Evolutionary conservation across 495 filamentous ascomycete genomes (phyloP), one percentile per base, ranked within the genome.

Genomic region (Parathielavia hyrcaniae): DNA sequence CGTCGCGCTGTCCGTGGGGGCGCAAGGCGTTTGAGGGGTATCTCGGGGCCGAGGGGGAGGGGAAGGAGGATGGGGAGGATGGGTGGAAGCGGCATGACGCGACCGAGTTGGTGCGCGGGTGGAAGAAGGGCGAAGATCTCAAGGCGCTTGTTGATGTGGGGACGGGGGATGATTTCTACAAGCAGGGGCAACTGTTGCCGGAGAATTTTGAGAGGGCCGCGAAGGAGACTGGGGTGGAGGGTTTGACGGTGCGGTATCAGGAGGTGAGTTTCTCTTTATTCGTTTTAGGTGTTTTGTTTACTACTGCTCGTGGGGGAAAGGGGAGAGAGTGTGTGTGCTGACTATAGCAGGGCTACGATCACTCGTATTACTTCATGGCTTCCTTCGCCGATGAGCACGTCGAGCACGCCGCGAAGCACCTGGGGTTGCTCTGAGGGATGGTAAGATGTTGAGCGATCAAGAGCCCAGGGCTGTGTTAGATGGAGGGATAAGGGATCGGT

Each of bases 291-390:
- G 12, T 49, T 9, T 19, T n/a, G n/a, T n/a, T n/a, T n/a, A n/a
- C n/a, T n/a, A n/a, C n/a, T n/a, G n/a, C n/a, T n/a, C n/a, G n/a
- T n/a, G 23, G 34, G 10, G 14, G 16, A 20, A 13, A 14, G 13
- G 1, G 22, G 9, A 20, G 47, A 0, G 30, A 23, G 17, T 9
- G n/a, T 38, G 14, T 11, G 44, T 53, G 44, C 38, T 64, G 41
- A 58, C 49, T 5, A 50, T 16, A 36, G 26, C 67, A 89, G 67
- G 91, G 83, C 51, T 98, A 98, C 69, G 95, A 98, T 72, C 93
- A 97, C 71, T 95, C 89, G 53, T 98, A 98, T 70, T 97, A 81
- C 72, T 95, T 93, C 65, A 92, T 98, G 76, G 83, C 92, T 32
- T 82, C 78, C 12, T 98, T 98, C 73, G 79, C 87, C 49, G 85